Evolutionary conservation across 257 asterid species (phyloP).

Genomic region (Nicotiana knightiana): DNA sequence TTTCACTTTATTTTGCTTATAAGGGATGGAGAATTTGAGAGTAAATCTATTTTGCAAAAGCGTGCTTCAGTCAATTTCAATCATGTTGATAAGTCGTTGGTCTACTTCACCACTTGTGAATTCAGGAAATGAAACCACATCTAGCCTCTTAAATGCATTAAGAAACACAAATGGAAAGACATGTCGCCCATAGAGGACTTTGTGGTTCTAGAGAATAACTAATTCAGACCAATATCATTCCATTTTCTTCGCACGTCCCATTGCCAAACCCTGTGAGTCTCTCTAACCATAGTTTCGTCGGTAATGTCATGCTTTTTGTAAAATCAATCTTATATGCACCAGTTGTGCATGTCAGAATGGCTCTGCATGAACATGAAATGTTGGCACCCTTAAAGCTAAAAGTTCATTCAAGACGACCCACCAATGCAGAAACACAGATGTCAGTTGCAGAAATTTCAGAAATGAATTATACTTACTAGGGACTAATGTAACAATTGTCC

Average conservation of each 20-base stretch:
- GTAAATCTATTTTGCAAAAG: background rate
- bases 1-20: constrained; percentile 1
- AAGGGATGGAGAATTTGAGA: background rate
- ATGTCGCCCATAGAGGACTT: background rate
- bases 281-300: background rate
- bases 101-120: background rate
- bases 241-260: background rate
- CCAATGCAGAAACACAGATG: background rate
- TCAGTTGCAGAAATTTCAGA: background rate
- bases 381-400: constrained; percentile 6
- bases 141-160: background rate
- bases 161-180: background rate
- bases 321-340: background rate
- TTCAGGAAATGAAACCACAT: constrained; percentile 1
- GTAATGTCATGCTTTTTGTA: background rate
- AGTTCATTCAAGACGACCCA: background rate
- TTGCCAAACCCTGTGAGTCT: background rate
- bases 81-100: background rate
- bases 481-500: background rate
- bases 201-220: background rate
- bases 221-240: background rate
- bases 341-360: background rate
- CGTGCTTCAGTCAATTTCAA: background rate
- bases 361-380: background rate
- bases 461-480: background rate